Percentiles rank a stretch among this genome's conserved stretches.
Evolutionary conservation across 306 rosid genomes (phyloP).

Genomic region (Trichosanthes cucumerina): DNA sequence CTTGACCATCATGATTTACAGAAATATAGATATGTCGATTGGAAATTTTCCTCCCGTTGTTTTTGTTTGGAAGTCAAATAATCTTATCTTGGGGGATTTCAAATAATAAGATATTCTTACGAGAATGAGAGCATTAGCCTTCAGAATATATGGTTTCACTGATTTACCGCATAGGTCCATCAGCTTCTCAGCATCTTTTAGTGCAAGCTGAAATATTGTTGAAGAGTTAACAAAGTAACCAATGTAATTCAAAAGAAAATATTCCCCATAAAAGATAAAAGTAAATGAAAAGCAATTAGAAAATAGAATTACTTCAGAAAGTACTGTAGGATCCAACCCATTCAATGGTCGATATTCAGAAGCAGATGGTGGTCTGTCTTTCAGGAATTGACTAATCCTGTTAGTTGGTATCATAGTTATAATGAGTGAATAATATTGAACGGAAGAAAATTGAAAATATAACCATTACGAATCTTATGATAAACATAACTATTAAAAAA

Average conservation of each 20-base stretch:
- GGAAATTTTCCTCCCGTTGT: neutral
- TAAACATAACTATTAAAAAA: neutral
- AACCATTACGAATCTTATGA: neutral
- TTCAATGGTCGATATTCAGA: constrained; percentile 74
- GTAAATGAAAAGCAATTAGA: neutral
- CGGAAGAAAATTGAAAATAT: constrained; percentile 10
- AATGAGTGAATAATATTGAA: constrained; percentile 14
- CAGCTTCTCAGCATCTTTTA: constrained; percentile 87
- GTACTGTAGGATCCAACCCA: constrained; percentile 92
- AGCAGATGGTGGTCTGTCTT: constrained; percentile 53
- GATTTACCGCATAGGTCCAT: constrained; percentile 37
- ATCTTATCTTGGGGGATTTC: neutral
- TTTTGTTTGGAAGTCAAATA: neutral
- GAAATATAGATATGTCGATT: neutral
- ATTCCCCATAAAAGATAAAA: constrained; percentile 8
- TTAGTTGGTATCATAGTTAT: constrained; percentile 9
- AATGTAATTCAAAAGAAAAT: neutral
- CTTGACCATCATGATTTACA: neutral
- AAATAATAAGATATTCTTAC: constrained; percentile 27
- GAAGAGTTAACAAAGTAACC: constrained; percentile 8
- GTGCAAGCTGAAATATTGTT: constrained; percentile 61
- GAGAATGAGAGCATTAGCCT: constrained; percentile 61
- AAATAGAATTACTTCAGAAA: constrained; percentile 62
- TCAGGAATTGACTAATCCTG: constrained; percentile 74
- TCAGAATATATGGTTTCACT: constrained; percentile 61